phyloP scores from a whole-genome alignment of 768 basidiomycete genomes.

The Dentipellis sp. region DNA sequence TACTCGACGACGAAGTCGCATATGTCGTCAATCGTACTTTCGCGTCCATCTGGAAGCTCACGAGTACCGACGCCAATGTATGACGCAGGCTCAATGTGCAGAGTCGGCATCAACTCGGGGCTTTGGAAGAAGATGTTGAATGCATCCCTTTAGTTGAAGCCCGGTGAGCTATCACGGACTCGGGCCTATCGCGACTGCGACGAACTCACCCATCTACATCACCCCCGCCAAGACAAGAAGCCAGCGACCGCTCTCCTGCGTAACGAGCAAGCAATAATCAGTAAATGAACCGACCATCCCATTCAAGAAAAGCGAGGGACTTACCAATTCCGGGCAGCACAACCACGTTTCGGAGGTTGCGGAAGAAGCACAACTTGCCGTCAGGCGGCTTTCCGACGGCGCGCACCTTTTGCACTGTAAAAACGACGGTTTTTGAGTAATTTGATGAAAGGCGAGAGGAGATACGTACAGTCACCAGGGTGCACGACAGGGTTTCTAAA shows the following conservation, averaged over 20 bases:
- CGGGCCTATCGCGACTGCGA: neutral
- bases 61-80: conserved; percentile 30
- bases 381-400: conserved; percentile 22
- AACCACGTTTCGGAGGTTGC: conserved; percentile 17
- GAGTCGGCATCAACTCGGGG: conserved; percentile 43
- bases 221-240: conserved; percentile 65
- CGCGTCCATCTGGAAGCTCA: conserved; percentile 18
- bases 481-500: conserved; percentile 25
- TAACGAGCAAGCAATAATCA: neutral
- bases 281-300: neutral
- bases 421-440: neutral
- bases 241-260: conserved; percentile 49
- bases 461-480: conserved; percentile 23
- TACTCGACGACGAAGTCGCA: conserved; percentile 80
- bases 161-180: neutral
- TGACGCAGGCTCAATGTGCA: conserved; percentile 38
- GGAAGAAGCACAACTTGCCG: conserved; percentile 14
- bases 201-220: conserved; percentile 66
- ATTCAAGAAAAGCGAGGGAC: neutral
- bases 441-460: neutral
- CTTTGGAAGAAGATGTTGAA: conserved; percentile 51
- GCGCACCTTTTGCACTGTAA: conserved; percentile 16
- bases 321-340: conserved; percentile 15
- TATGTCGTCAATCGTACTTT: conserved; percentile 58
- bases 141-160: conserved; percentile 37